phyloP scores from a whole-genome alignment of 495 filamentous ascomycete species.

The Talaromyces wortmannii region DNA sequence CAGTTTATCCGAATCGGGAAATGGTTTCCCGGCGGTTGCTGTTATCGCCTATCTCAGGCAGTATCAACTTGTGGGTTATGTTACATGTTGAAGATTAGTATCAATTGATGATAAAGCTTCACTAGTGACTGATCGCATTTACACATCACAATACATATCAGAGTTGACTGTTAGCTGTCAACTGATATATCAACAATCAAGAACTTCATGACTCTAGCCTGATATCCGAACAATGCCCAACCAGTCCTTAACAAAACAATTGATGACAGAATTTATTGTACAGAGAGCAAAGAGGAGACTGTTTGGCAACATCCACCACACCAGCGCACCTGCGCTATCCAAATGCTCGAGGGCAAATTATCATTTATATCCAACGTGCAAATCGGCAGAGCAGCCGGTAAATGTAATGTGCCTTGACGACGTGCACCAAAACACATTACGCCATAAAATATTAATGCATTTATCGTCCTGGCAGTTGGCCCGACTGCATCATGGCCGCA shows the following conservation, averaged over 20 bases:
- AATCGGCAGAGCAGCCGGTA: no score
- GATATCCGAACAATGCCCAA: neutral
- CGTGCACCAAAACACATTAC: neutral
- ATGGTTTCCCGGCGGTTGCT: no score
- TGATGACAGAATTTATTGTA: neutral
- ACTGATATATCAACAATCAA: no score
- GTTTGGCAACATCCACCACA: neutral
- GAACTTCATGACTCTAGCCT: neutral
- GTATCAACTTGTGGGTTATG: neutral
- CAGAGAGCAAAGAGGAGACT: neutral
- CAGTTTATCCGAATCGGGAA: no score
- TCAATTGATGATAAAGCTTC: neutral
- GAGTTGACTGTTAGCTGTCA: no score
- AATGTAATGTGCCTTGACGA: no score
- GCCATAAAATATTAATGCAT: neutral
- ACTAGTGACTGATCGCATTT: no score
- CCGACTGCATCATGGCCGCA: slow-evolving; percentile 73
- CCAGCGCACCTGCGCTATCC: neutral
- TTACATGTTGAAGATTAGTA: neutral
- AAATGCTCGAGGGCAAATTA: neutral
- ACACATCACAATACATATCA: no score
- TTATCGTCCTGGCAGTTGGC: slow-evolving; percentile 43
- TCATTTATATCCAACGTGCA: neutral
- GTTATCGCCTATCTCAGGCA: no score
- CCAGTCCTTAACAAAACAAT: neutral